Percentiles rank a stretch among this genome's conserved stretches.
These are phyloP conservation scores for Candida stauntonica DNA, from an alignment of 805 yeast species.

Conservation along the genomic window DNA sequence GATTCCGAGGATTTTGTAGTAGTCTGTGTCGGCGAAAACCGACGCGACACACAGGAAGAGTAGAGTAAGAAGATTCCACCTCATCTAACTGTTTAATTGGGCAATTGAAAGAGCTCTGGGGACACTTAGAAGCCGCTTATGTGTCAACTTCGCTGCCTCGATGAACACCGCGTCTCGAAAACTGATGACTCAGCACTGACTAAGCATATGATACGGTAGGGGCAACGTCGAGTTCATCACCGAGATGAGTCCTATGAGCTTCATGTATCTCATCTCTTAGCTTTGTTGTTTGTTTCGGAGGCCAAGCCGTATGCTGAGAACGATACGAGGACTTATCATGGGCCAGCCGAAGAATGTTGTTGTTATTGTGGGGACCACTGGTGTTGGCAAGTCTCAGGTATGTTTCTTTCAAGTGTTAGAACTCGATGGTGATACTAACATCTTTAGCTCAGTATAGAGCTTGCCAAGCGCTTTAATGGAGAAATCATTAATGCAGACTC, in stretches of 20 bases:
- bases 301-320: too few species aligned
- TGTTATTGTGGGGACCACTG: conserved; percentile 87
- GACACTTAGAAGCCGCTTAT: background rate
- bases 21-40: conserved; percentile 33
- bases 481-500: conserved; percentile 95
- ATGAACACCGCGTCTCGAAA: too few species aligned
- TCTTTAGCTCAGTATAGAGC: conserved; percentile 57
- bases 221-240: too few species aligned
- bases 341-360: conserved; percentile 42
- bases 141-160: conserved; percentile 14
- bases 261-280: too few species aligned
- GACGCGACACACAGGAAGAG: conserved; percentile 6
- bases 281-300: too few species aligned
- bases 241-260: too few species aligned
- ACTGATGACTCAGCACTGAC: too few species aligned
- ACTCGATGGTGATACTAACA: too few species aligned
- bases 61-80: conserved; percentile 7
- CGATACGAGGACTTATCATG: too few species aligned
- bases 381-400: conserved; percentile 90
- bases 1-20: conserved; percentile 65
- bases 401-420: too few species aligned
- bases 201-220: too few species aligned
- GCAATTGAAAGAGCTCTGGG: background rate
- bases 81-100: background rate
- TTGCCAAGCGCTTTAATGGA: conserved; percentile 75